These are phyloP conservation scores for Colletotrichum cuscutae DNA, from an alignment of 2,329 filamentous ascomycete genomes.

Conservation along the genomic window DNA sequence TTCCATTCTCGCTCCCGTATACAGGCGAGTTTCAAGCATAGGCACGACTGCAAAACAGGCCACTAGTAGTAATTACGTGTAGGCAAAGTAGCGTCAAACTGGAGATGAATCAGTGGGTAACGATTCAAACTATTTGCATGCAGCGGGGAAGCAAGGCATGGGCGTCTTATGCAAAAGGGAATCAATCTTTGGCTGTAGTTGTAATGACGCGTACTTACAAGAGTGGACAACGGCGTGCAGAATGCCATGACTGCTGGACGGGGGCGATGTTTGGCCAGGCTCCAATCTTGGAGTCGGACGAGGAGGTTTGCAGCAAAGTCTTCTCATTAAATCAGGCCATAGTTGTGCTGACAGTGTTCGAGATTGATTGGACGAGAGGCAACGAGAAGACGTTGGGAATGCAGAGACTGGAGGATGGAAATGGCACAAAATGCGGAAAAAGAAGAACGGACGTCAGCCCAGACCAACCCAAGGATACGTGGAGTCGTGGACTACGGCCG, in stretches of 20 bases:
- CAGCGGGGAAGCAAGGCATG: background rate
- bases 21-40: background rate
- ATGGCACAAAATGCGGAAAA: background rate
- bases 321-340: background rate
- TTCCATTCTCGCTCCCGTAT: background rate
- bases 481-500: background rate
- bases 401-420: background rate
- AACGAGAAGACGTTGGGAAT: background rate
- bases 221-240: background rate
- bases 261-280: background rate
- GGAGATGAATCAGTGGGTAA: background rate
- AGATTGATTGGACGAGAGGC: background rate
- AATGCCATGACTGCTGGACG: background rate
- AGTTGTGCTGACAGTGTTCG: background rate
- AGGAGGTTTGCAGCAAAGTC: background rate
- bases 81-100: background rate
- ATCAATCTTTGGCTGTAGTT: background rate
- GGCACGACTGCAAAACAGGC: too few species aligned
- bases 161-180: background rate
- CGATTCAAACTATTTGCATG: background rate
- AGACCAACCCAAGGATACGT: too few species aligned
- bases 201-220: background rate
- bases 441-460: background rate
- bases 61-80: background rate
- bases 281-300: background rate